Conservation (phyloP, 2,329 filamentous ascomycete species). For the Alternaria infectoria region DNA sequence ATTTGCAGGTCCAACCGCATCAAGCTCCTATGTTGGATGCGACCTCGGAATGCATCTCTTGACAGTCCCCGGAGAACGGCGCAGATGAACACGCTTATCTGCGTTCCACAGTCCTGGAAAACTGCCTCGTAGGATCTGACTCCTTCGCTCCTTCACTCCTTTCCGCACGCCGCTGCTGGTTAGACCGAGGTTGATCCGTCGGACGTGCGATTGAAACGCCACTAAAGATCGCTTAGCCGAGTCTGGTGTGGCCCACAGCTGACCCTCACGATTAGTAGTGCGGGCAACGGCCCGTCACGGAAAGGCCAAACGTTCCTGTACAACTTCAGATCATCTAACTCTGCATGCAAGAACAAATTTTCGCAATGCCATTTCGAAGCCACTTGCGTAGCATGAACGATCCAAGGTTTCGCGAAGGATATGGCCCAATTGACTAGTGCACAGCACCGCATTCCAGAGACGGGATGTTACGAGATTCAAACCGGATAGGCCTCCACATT, state of each 20-base stretch:
- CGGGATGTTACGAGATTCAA: not conserved
- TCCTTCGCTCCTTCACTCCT: not conserved
- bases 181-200: not conserved
- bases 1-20: not conserved
- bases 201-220: not conserved
- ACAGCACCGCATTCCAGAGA: not conserved
- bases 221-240: not conserved
- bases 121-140: not conserved
- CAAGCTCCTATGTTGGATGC: not conserved
- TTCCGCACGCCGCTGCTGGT: not conserved
- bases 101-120: not conserved
- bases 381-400: not conserved
- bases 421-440: not conserved
- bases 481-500: not conserved
- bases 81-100: not conserved
- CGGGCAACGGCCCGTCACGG: not conserved
- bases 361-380: not conserved
- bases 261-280: not conserved
- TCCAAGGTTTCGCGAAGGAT: not conserved
- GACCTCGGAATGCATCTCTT: not conserved
- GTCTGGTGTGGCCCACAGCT: not conserved
- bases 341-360: not conserved
- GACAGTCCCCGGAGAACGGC: not conserved
- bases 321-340: not conserved
- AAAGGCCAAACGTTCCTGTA: not conserved